Evolutionary conservation across 306 rosid species (phyloP), one percentile per base, ranked within the genome.

Genomic region (Cicer yamashitae): DNA sequence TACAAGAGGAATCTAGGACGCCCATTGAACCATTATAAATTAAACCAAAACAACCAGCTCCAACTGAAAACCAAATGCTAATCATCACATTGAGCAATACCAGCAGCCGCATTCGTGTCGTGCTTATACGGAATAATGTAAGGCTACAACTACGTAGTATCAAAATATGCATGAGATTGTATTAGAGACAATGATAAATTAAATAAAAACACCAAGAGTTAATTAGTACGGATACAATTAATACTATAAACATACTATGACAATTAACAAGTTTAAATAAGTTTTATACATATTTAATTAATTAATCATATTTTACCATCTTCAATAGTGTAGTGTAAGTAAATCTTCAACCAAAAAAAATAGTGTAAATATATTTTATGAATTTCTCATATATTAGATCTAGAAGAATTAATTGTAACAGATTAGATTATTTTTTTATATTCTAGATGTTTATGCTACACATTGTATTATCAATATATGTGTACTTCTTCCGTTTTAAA

Each of bases 11-110:
- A 39, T 13, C 9, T 7, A 11, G 6, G 22, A 58, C 58, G 59
- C 77, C 68, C 77, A 73, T 45, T 3, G 77, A 73, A 58, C 59
- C 10, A 44, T 6, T 5, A 40, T 43, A 0, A 50, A 20, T 20
- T 66, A 56, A 71, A 71, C 17, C 77, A 45, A 71, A 71, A 34
- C 77, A 45, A 71, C 57, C 69, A 43, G 77, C 77, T 41, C 4
- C n/a, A 30, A 37, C 47, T 43, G 37, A 25, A 70, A 61, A 73
- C 46, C 43, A 59, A 47, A 46, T 4, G 61, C 13, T 50, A 50
- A 15, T 54, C 7, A 6, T 54, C 12, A 9, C 15, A 59, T 17
- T 41, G 14, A 61, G 7, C 20, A 10, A 79, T 73, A 69, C 78
- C 70, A 67, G 62, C 86, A 54, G 81, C 77, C 53, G 65, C 83